Conservation (phyloP, 2,329 filamentous ascomycete species). For the Hymenoscyphus linearis region DNA sequence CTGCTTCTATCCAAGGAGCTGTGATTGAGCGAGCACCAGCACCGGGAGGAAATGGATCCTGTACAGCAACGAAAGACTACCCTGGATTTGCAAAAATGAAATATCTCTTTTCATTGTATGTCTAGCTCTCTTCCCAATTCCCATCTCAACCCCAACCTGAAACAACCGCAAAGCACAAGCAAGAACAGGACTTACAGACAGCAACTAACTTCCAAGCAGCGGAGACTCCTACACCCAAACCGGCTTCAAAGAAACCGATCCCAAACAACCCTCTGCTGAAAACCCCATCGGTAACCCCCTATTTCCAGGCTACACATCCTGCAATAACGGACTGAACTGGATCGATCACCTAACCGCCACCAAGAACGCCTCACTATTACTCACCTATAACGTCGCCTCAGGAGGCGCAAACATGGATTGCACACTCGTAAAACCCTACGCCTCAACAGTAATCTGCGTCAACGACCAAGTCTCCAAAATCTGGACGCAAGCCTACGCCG, state of each 20-base stretch:
- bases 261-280: conserved; percentile 31
- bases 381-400: conserved; percentile 48
- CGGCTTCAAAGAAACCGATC: conserved; percentile 34
- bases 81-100: conserved; percentile 36
- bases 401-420: conserved; percentile 39
- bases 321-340: conserved; percentile 48
- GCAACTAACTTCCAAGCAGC: conserved; percentile 19
- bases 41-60: no score
- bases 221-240: conserved; percentile 39
- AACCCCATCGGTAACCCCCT: conserved; percentile 38
- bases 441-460: conserved; percentile 34
- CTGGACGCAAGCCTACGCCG: conserved; percentile 38
- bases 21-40: not conserved
- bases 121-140: not conserved
- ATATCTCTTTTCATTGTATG: conserved; percentile 40
- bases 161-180: not conserved
- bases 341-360: conserved; percentile 43
- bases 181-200: not conserved
- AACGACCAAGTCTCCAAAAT: conserved; percentile 36
- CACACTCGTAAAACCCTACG: conserved; percentile 34
- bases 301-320: conserved; percentile 36
- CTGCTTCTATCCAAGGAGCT: not conserved
- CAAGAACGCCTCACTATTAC: conserved; percentile 40
- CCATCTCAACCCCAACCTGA: not conserved
- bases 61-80: conserved; percentile 30